Percentiles rank a stretch among this genome's conserved stretches.
Evolutionary conservation across 176 grass and related monocot genomes (phyloP).

Genomic region (Elaeis guineensis): DNA sequence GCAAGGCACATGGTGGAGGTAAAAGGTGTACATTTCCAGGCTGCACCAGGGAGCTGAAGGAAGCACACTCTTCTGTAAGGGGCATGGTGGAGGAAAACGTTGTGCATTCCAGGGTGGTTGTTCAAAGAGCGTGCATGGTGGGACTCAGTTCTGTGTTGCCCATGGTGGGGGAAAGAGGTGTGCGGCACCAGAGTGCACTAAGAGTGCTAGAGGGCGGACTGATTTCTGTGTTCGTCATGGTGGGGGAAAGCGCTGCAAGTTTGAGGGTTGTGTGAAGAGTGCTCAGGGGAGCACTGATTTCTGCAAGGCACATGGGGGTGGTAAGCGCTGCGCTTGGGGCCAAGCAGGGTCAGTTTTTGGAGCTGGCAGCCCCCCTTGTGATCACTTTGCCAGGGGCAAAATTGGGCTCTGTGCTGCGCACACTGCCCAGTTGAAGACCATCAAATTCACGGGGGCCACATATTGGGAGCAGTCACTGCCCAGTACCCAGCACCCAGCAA

Average conservation of each 20-base stretch:
- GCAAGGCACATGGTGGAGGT: conserved; percentile 55
- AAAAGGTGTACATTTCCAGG: conserved; percentile 37
- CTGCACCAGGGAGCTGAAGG: conserved; percentile 46
- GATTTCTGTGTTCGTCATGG: conserved; percentile 52
- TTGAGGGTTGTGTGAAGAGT: conserved; percentile 32
- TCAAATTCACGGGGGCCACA: conserved; percentile 26
- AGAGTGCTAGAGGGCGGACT: conserved; percentile 47
- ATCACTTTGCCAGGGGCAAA: conserved; percentile 39
- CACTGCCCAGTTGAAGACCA: conserved; percentile 44
- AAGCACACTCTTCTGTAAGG: conserved; percentile 41
- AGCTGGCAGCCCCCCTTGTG: conserved; percentile 19
- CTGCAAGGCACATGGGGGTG: conserved; percentile 53
- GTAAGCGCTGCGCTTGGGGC: conserved; percentile 40
- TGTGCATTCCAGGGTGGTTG: conserved; percentile 35
- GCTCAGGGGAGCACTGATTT: conserved; percentile 52
- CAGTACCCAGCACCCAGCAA: not conserved
- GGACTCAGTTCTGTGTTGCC: conserved; percentile 44
- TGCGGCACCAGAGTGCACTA: conserved; percentile 30
- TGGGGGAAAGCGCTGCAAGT: conserved; percentile 45
- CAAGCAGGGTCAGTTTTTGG: conserved; percentile 32
- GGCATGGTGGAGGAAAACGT: conserved; percentile 46
- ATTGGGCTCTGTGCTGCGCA: conserved; percentile 43
- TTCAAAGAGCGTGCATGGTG: conserved; percentile 48
- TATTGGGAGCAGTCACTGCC: conserved; percentile 9
- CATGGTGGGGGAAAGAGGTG: conserved; percentile 52